A percentile compares a stretch with the other conserved stretches of the same genome.
These are phyloP conservation scores for Glonium stellatum DNA, from an alignment of 495 filamentous ascomycete genomes.

Conservation along the genomic window DNA sequence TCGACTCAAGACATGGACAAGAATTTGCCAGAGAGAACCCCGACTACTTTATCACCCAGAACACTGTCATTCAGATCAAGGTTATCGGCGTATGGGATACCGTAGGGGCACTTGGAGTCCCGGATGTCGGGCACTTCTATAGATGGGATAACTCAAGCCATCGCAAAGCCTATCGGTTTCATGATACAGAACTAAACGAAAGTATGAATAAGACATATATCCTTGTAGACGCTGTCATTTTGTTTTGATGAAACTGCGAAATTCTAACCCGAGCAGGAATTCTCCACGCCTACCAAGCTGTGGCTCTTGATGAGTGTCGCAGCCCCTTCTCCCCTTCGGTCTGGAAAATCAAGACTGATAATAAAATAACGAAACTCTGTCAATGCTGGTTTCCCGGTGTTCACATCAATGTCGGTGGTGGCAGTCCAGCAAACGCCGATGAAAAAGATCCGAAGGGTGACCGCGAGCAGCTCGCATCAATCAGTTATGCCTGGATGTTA, in stretches of 20 bases:
- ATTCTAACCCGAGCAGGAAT: slow-evolving; percentile 35
- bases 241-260: too few species aligned
- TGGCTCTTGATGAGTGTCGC: slow-evolving; percentile 52
- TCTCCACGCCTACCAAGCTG: slow-evolving; percentile 53
- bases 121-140: slow-evolving; percentile 22
- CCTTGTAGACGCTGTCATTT: too few species aligned
- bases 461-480: slow-evolving; percentile 10
- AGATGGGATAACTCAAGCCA: slow-evolving; percentile 2
- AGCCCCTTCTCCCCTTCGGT: slow-evolving; percentile 48
- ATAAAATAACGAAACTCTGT: slow-evolving; percentile 20
- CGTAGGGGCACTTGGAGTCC: slow-evolving; percentile 43
- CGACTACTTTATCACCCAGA: too few species aligned
- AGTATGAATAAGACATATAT: slow-evolving; percentile 1
- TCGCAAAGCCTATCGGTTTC: slow-evolving; percentile 21
- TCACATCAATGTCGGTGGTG: slow-evolving; percentile 49
- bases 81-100: slow-evolving; percentile 56
- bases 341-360: slow-evolving; percentile 40
- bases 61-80: slow-evolving; percentile 34
- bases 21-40: too few species aligned
- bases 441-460: slow-evolving; percentile 18
- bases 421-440: slow-evolving; percentile 19
- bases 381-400: slow-evolving; percentile 55
- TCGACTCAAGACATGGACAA: too few species aligned
- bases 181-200: slow-evolving; percentile 23
- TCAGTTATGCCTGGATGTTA: slow-evolving; percentile 23